Base-by-base conservation (phyloP, 768 basidiomycete species). In the Phlebiopsis gigantea region DNA sequence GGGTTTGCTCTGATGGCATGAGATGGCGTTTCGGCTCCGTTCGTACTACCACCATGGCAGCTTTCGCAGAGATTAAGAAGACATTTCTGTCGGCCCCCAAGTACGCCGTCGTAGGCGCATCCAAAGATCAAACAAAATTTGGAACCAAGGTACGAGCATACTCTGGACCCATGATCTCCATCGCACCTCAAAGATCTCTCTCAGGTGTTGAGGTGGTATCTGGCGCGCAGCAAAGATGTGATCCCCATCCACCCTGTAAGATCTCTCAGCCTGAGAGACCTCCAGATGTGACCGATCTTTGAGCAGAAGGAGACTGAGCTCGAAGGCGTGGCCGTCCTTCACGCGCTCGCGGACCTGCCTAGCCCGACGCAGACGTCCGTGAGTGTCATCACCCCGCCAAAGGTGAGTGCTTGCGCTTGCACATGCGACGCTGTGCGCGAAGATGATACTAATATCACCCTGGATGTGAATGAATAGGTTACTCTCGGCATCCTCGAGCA, bases 91-190 rank as follows among this genome's bases (percentile, higher is more conserved):
- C 79, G 7, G 79, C 83, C 15, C 76, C 85, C 7, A 66, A 73
- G 59, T 94, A 79, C 55, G 92, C 90, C 26, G 90, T 93, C 25
- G 81, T 91, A 9, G 91, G 92, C 21, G 90, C 90, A 4, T 92
- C 88, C 39, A 90, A 84, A 59, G 85, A 93, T 70, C 77, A 80
- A 63, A 74, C 74, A 54, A 93, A 93, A 73, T 90, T 75, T 66
- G 91, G 92, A 22, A 90, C 88, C 14, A 50, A 58, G 57, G 28
- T 50, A 28, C 21, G 56, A 15, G 17, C 24, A 19, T 30, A 25
- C 26, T 30, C 41, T 28, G n/a, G 17, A 54, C 21, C 25, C 12
- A 14, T 15, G 44, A 21, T 45, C 7, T 48, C 24, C 14, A 48
- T 22, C 5, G 24, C 19, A 21, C 24, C 46, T 29, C 46, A 45